Conservation (phyloP, 108 stramenopile genomes). For the Cyclostephanos invisitatus region DNA sequence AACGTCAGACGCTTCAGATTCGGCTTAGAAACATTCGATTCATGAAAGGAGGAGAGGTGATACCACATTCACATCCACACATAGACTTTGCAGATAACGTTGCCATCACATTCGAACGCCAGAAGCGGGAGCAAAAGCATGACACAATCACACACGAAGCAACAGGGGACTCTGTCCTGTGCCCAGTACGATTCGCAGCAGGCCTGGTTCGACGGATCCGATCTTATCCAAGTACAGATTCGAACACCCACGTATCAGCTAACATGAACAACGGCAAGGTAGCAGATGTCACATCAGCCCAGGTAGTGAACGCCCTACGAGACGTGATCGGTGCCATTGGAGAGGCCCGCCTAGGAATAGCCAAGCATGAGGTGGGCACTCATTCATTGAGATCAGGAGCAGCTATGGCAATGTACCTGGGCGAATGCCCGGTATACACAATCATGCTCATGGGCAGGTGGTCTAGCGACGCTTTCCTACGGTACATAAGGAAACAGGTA, state of each 20-base stretch:
- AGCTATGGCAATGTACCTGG: background rate
- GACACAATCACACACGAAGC: background rate
- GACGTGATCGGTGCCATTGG: background rate
- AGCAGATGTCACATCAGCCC: background rate
- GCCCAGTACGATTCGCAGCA: background rate
- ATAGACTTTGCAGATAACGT: background rate
- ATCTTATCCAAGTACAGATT: background rate
- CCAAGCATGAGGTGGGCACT: background rate
- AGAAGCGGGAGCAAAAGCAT: background rate
- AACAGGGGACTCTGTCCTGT: background rate
- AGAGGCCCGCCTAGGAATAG: background rate
- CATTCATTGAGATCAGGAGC: background rate
- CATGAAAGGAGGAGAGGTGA: background rate
- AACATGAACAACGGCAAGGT: background rate
- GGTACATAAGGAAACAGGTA: background rate
- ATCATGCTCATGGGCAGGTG: background rate
- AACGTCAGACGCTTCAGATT: background rate
- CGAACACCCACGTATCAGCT: background rate
- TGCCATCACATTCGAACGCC: background rate
- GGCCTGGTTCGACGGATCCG: background rate
- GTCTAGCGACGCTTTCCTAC: background rate
- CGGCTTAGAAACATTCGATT: background rate
- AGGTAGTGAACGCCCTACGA: background rate
- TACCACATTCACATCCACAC: background rate
- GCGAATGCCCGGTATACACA: background rate